Conservation (phyloP, 208 protist genomes). For the Leptomonas seymouri region DNA sequence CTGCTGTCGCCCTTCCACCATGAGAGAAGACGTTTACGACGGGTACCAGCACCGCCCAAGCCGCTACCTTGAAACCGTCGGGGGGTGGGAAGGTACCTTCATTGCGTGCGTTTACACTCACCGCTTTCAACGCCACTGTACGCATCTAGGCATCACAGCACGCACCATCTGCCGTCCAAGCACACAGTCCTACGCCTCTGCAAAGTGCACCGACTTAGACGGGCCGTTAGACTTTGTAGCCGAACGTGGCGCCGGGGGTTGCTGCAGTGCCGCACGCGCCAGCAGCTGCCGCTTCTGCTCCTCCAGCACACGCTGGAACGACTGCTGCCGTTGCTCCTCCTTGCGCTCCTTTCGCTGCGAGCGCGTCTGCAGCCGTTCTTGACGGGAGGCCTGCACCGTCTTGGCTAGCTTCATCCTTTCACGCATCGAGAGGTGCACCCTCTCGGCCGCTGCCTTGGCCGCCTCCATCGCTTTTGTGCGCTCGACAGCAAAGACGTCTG, state of each 20-base stretch:
- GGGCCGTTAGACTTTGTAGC: conserved; percentile 9
- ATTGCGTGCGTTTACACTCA: too few species aligned
- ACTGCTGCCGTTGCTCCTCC: conserved; percentile 45
- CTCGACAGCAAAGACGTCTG: conserved; percentile 57
- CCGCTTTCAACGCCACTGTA: too few species aligned
- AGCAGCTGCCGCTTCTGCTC: conserved; percentile 83
- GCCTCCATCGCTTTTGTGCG: conserved; percentile 53
- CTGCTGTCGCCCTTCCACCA: too few species aligned
- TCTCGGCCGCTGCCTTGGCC: conserved; percentile 55
- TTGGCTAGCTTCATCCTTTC: conserved; percentile 62
- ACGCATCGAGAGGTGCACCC: conserved; percentile 51
- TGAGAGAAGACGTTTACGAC: too few species aligned
- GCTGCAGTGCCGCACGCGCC: conserved; percentile 49
- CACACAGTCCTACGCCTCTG: not conserved
- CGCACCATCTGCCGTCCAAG: too few species aligned
- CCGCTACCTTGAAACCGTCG: too few species aligned
- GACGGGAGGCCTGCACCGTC: conserved; percentile 55
- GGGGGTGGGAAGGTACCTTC: too few species aligned
- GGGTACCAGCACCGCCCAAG: too few species aligned
- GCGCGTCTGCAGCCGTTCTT: conserved; percentile 48
- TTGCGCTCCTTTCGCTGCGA: conserved; percentile 46
- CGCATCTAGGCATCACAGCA: too few species aligned
- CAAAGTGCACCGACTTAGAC: conserved; percentile 68
- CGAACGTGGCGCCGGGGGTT: conserved; percentile 8
- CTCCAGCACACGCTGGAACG: conserved; percentile 77